Conservation (phyloP, 2,329 filamentous ascomycete genomes). For the Byssothecium circinans region DNA sequence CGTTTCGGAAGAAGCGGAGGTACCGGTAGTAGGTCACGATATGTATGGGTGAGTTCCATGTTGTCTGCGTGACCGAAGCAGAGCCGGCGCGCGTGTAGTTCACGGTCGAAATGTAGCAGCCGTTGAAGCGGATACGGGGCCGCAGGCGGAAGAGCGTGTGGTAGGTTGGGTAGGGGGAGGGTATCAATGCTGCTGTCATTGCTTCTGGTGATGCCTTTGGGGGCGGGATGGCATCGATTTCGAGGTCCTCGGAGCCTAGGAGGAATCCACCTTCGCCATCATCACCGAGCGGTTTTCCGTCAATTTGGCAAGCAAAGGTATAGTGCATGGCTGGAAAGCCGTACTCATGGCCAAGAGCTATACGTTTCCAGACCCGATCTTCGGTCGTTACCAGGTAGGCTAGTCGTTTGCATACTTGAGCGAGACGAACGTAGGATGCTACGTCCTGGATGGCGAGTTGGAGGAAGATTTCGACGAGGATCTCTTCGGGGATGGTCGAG, state of each 20-base stretch:
- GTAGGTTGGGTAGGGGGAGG: conserved; percentile 45
- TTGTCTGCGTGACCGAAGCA: conserved; percentile 67
- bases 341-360: conserved; percentile 70
- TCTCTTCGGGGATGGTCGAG: conserved; percentile 75
- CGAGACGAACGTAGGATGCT: conserved; percentile 72
- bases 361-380: conserved; percentile 79
- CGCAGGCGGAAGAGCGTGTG: conserved; percentile 76
- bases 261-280: conserved; percentile 37
- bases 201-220: conserved; percentile 15
- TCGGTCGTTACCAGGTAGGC: conserved; percentile 84
- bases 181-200: conserved; percentile 39
- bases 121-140: conserved; percentile 89
- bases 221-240: conserved; percentile 9
- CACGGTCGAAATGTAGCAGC: conserved; percentile 93
- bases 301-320: conserved; percentile 65
- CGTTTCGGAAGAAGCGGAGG: conserved; percentile 90
- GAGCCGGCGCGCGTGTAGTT: conserved; percentile 90
- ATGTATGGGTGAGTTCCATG: conserved; percentile 81
- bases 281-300: conserved; percentile 49
- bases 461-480: conserved; percentile 76
- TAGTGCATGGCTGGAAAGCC: conserved; percentile 87
- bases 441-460: conserved; percentile 75
- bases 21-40: conserved; percentile 99
- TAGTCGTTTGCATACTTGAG: conserved; percentile 82
- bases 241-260: conserved; percentile 25